Evolutionary conservation across 1,284 basidiomycete species (phyloP).

Genomic region (Laetiporus sulphureus): DNA sequence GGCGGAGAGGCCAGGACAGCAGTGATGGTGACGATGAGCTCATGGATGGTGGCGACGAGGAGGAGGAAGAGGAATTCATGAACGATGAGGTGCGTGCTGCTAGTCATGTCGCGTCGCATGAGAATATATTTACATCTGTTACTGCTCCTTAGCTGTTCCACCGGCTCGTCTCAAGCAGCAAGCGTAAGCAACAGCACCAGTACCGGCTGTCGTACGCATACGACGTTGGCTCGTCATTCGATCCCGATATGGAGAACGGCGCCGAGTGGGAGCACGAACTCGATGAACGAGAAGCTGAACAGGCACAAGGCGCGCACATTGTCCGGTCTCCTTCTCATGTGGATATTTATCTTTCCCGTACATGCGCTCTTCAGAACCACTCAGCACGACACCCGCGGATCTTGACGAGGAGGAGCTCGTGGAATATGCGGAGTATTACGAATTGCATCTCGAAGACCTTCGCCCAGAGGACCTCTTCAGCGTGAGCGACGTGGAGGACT

Average conservation of each 20-base stretch:
- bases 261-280: slow-evolving; percentile 52
- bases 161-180: slow-evolving; percentile 50
- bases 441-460: slow-evolving; percentile 49
- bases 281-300: too few relatives aligned
- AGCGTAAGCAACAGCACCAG: slow-evolving; percentile 39
- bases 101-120: background rate
- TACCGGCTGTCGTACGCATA: slow-evolving; percentile 54
- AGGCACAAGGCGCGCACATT: slow-evolving; percentile 25
- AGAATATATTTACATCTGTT: too few relatives aligned
- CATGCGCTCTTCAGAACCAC: slow-evolving; percentile 4
- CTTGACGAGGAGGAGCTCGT: slow-evolving; percentile 50
- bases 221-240: slow-evolving; percentile 71
- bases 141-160: slow-evolving; percentile 46
- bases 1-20: slow-evolving; percentile 33
- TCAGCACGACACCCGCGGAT: slow-evolving; percentile 33
- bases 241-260: slow-evolving; percentile 61
- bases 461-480: slow-evolving; percentile 23
- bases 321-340: background rate
- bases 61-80: slow-evolving; percentile 41
- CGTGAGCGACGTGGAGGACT: slow-evolving; percentile 23
- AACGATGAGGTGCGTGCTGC: slow-evolving; percentile 52
- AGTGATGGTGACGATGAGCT: slow-evolving; percentile 49
- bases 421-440: slow-evolving; percentile 51
- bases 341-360: background rate
- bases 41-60: slow-evolving; percentile 39